Percentiles rank a stretch among this genome's conserved stretches.
phyloP scores from a whole-genome alignment of 2,329 filamentous ascomycete genomes.

The Boeremia lycopersici region DNA sequence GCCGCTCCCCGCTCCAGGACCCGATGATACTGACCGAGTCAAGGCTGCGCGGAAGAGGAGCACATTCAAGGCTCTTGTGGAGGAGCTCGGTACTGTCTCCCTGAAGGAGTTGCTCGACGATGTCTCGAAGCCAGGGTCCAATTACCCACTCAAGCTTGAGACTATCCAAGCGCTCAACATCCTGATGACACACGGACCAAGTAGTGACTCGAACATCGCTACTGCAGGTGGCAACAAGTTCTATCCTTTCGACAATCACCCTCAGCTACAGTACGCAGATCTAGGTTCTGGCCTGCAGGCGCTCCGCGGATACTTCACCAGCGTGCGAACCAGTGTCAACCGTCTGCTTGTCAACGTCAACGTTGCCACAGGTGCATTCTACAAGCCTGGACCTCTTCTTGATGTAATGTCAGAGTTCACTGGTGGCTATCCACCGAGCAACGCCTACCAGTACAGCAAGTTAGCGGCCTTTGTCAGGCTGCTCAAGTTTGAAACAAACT shows the following conservation, averaged over 20 bases:
- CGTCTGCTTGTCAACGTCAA: constrained; percentile 68
- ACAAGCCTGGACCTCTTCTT: constrained; percentile 54
- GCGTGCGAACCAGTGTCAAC: constrained; percentile 63
- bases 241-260: constrained; percentile 52
- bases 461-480: constrained; percentile 44
- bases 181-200: constrained; percentile 58
- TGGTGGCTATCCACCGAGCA: constrained; percentile 11
- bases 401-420: constrained; percentile 34
- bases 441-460: constrained; percentile 13
- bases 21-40: constrained; percentile 23
- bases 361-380: constrained; percentile 65
- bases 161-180: constrained; percentile 65
- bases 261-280: constrained; percentile 46
- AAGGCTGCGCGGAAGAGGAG: constrained; percentile 25
- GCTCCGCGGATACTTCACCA: constrained; percentile 66
- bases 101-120: constrained; percentile 51
- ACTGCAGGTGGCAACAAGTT: constrained; percentile 60
- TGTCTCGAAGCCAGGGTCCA: constrained; percentile 50
- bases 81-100: constrained; percentile 33
- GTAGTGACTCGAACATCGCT: constrained; percentile 48
- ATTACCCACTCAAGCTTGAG: constrained; percentile 55
- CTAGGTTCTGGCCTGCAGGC: constrained; percentile 62
- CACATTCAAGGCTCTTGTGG: constrained; percentile 27
- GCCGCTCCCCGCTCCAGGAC: constrained; percentile 22
- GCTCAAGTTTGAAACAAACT: constrained; percentile 49